phyloP scores from a whole-genome alignment of 2,329 filamentous ascomycete genomes.

The Hypoxylon sp. region DNA sequence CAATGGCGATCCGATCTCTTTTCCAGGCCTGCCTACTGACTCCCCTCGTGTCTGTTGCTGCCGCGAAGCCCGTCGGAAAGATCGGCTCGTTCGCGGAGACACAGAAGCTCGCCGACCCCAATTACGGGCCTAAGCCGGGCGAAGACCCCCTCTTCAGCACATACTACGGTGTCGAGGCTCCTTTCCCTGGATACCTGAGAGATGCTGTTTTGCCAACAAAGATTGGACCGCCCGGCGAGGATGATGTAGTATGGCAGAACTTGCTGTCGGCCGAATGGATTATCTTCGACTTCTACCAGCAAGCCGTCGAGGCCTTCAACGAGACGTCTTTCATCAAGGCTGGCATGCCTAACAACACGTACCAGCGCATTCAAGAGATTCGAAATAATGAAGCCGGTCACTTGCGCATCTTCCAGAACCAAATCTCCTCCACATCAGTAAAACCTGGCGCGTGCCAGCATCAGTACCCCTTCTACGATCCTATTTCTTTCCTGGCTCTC shows the following conservation, averaged over 20 bases:
- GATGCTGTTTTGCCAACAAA: slow-evolving; percentile 52
- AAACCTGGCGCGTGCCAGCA: slow-evolving; percentile 56
- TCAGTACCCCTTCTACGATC: slow-evolving; percentile 46
- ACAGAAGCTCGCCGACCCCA: slow-evolving; percentile 49
- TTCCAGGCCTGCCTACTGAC: slow-evolving; percentile 42
- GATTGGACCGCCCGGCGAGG: slow-evolving; percentile 53
- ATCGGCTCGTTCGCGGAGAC: slow-evolving; percentile 32
- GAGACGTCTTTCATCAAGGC: slow-evolving; percentile 51
- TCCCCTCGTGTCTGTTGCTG: slow-evolving; percentile 32
- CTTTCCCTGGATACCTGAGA: slow-evolving; percentile 58
- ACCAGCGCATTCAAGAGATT: slow-evolving; percentile 55
- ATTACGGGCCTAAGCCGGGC: slow-evolving; percentile 55
- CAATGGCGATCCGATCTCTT: slow-evolving; percentile 43
- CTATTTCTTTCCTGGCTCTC: slow-evolving; percentile 49
- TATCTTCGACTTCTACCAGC: slow-evolving; percentile 62
- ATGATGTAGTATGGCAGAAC: slow-evolving; percentile 63
- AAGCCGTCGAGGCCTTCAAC: slow-evolving; percentile 60
- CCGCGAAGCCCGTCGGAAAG: slow-evolving; percentile 38
- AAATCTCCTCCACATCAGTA: slow-evolving; percentile 59
- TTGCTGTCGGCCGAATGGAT: slow-evolving; percentile 62
- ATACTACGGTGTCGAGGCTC: slow-evolving; percentile 53
- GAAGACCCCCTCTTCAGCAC: slow-evolving; percentile 54
- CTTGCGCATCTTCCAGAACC: slow-evolving; percentile 61
- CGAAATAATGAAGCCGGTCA: slow-evolving; percentile 64
- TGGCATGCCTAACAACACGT: slow-evolving; percentile 57